Evolutionary conservation across 1,139 yeast genomes (phyloP).

Genomic region (Lizanozyma gosingica): DNA sequence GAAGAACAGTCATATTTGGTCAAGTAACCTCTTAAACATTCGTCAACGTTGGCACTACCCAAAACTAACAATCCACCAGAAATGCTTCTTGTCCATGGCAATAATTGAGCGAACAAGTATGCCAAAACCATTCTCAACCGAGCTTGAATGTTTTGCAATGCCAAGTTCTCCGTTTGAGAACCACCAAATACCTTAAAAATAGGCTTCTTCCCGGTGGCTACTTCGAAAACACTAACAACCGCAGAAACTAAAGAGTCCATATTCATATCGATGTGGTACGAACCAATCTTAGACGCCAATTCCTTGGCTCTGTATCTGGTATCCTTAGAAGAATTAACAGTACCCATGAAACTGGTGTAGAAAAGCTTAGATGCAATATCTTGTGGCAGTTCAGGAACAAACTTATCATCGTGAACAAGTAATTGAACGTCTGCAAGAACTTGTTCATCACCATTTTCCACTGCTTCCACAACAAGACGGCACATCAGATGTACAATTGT

Average conservation of each 20-base stretch:
- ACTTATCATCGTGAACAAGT: slow-evolving; percentile 48
- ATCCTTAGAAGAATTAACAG: slow-evolving; percentile 80
- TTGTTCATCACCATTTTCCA: slow-evolving; percentile 55
- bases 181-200: slow-evolving; percentile 92
- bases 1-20: slow-evolving; percentile 96
- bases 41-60: slow-evolving; percentile 98
- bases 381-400: slow-evolving; percentile 64
- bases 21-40: slow-evolving; percentile 86
- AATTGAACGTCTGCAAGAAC: slow-evolving; percentile 68
- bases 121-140: slow-evolving; percentile 90
- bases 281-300: slow-evolving; percentile 67
- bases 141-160: slow-evolving; percentile 93
- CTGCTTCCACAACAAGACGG: slow-evolving; percentile 63
- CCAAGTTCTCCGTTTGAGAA: slow-evolving; percentile 79
- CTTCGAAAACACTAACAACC: slow-evolving; percentile 67
- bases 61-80: slow-evolving; percentile 79
- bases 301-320: slow-evolving; percentile 80
- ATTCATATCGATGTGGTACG: slow-evolving; percentile 84
- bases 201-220: slow-evolving; percentile 86
- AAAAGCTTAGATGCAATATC: slow-evolving; percentile 71
- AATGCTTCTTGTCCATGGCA: slow-evolving; percentile 84
- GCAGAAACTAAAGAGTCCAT: slow-evolving; percentile 80
- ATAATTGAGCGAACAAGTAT: slow-evolving; percentile 83
- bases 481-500: slow-evolving; percentile 94
- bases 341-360: slow-evolving; percentile 93